Conservation (phyloP, 2,329 filamentous ascomycete genomes). For the Coniochaeta sp. region DNA sequence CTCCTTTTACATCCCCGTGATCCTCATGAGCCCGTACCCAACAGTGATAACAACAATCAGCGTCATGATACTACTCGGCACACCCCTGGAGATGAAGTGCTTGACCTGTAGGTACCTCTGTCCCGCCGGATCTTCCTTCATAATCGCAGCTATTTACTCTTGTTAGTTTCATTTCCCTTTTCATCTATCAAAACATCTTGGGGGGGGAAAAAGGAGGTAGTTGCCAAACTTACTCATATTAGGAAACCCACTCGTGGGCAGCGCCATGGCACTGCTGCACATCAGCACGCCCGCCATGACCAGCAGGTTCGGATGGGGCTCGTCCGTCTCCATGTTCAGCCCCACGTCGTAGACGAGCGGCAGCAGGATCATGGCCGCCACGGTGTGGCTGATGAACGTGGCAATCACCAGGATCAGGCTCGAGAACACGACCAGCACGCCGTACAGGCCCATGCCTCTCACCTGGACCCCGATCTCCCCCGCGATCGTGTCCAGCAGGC, state of each 20-base stretch:
- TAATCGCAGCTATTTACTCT: constrained; percentile 68
- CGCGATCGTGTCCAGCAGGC: constrained; percentile 83
- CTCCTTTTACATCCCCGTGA: constrained; percentile 21
- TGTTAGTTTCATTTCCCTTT: neutral
- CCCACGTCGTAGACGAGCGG: constrained; percentile 87
- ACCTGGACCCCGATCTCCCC: constrained; percentile 66
- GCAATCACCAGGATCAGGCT: constrained; percentile 82
- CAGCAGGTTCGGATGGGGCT: constrained; percentile 87
- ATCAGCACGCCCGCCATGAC: constrained; percentile 95
- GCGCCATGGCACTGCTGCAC: constrained; percentile 95
- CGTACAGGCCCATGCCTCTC: constrained; percentile 73
- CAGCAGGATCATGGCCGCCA: constrained; percentile 89
- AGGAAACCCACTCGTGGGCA: constrained; percentile 93
- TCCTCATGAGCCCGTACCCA: constrained; percentile 83
- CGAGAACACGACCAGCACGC: constrained; percentile 79
- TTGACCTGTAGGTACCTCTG: constrained; percentile 86
- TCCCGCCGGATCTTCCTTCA: constrained; percentile 96
- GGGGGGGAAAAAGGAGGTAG: too few species aligned
- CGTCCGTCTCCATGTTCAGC: constrained; percentile 58
- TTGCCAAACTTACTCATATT: constrained; percentile 83
- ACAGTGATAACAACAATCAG: constrained; percentile 78
- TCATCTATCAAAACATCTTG: too few species aligned
- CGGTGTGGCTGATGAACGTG: constrained; percentile 96
- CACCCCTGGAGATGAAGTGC: constrained; percentile 90
- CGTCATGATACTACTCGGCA: constrained; percentile 77